phyloP scores from a whole-genome alignment of 176 grass and related monocot genomes.

The Bonia amplexicaulis region DNA sequence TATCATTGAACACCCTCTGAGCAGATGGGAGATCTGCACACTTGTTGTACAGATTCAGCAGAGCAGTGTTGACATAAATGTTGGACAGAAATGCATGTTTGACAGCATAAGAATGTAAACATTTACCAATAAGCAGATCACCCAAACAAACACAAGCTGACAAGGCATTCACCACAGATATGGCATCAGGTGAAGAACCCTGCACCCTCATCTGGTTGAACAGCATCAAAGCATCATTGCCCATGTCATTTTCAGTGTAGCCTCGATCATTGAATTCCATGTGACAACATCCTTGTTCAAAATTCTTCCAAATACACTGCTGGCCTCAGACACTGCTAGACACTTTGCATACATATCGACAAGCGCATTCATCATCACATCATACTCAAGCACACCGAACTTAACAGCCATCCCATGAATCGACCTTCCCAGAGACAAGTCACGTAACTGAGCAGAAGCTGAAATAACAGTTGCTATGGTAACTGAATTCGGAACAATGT shows the following conservation, averaged over 20 bases:
- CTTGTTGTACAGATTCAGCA: conserved; percentile 70
- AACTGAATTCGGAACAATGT: conserved; percentile 50
- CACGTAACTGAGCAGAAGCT: conserved; percentile 39
- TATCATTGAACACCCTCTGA: conserved; percentile 45
- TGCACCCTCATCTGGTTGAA: conserved; percentile 52
- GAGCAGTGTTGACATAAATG: conserved; percentile 57
- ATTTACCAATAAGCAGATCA: conserved; percentile 43
- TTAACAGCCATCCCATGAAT: conserved; percentile 51
- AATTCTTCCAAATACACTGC: conserved; percentile 30
- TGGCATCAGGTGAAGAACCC: conserved; percentile 46
- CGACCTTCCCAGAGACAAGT: conserved; percentile 39
- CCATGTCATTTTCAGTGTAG: conserved; percentile 53
- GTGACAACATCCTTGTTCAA: conserved; percentile 51
- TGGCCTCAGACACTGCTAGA: conserved; percentile 38
- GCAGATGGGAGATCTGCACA: conserved; percentile 54
- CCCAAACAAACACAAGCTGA: conserved; percentile 50
- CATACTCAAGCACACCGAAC: conserved; percentile 23
- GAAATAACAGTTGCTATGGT: conserved; percentile 52
- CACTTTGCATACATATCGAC: conserved; percentile 70
- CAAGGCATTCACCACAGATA: conserved; percentile 53
- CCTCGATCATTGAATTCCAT: conserved; percentile 65
- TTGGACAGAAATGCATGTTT: conserved; percentile 44
- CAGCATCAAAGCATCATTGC: conserved; percentile 35
- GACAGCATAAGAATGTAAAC: conserved; percentile 53
- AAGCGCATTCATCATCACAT: conserved; percentile 49